These are phyloP conservation scores for Colletotrichum navitas DNA, from an alignment of 2,329 filamentous ascomycete species.

Conservation along the genomic window DNA sequence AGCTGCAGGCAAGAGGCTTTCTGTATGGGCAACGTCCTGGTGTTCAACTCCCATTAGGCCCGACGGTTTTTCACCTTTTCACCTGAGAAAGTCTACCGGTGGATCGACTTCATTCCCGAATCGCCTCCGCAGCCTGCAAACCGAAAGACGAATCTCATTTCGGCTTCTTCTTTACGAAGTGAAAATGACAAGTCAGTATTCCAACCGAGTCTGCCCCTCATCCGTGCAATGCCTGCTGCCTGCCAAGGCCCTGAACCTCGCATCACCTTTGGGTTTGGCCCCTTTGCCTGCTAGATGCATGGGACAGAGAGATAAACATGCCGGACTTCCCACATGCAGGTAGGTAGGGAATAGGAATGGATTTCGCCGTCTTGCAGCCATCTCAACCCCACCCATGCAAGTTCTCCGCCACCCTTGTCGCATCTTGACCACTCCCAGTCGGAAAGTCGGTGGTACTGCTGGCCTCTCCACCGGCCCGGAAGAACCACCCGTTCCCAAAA, in stretches of 20 bases:
- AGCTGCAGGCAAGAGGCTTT: background rate
- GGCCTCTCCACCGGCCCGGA: background rate
- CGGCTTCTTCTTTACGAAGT: background rate
- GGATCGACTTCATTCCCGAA: background rate
- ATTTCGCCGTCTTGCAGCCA: background rate
- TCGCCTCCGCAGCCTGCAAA: background rate
- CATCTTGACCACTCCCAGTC: background rate
- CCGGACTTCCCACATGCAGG: background rate
- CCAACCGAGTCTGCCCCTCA: background rate
- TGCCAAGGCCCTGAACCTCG: background rate
- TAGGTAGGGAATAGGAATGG: background rate
- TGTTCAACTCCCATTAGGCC: background rate
- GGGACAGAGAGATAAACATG: background rate
- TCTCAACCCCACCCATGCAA: background rate
- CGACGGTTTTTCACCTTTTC: no score
- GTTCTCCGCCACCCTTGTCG: background rate
- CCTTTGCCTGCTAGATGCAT: background rate
- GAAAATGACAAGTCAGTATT: background rate
- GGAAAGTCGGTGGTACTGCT: background rate
- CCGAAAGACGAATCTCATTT: conserved; percentile 12
- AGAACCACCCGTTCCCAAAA: background rate
- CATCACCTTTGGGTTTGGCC: background rate
- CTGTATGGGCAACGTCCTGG: background rate
- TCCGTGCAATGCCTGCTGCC: background rate
- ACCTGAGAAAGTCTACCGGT: background rate